Conservation (phyloP, 768 basidiomycete genomes). For the Pleurotus platypus region DNA sequence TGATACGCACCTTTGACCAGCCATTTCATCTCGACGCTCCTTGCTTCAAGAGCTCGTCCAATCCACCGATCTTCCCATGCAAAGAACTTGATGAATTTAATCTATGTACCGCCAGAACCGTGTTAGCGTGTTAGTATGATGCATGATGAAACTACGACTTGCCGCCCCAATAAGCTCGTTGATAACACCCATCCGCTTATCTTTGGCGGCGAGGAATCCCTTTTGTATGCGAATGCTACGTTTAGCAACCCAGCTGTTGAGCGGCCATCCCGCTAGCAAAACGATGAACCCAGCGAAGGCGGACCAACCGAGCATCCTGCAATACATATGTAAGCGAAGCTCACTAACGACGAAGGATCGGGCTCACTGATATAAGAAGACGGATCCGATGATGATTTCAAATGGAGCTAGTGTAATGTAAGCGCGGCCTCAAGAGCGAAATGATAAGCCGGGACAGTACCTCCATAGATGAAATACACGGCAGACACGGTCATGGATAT, state of each 20-base stretch:
- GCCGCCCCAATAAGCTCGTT: conserved; percentile 75
- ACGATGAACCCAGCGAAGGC: conserved; percentile 79
- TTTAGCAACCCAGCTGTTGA: conserved; percentile 64
- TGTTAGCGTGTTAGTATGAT: not conserved
- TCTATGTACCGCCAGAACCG: conserved; percentile 23
- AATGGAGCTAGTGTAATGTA: conserved; percentile 50
- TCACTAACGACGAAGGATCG: no score
- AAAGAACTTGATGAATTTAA: conserved; percentile 83
- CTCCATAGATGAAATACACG: conserved; percentile 66
- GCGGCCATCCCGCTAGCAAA: conserved; percentile 61
- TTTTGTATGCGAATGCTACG: conserved; percentile 61
- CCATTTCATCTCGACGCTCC: conserved; percentile 72
- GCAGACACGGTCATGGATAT: conserved; percentile 28
- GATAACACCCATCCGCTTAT: conserved; percentile 74
- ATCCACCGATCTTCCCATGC: conserved; percentile 83
- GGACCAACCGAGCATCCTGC: conserved; percentile 60
- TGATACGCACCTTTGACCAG: conserved; percentile 56
- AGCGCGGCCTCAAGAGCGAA: conserved; percentile 9
- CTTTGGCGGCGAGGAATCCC: conserved; percentile 55
- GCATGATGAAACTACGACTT: conserved; percentile 10
- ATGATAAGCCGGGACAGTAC: conserved; percentile 24
- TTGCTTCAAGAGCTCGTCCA: conserved; percentile 54
- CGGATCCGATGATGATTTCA: conserved; percentile 68
- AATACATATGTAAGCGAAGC: not conserved
- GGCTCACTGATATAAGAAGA: conserved; percentile 72